Evolutionary conservation across 805 yeast genomes (phyloP).

Genomic region (Blastobotrys peoriensis): DNA sequence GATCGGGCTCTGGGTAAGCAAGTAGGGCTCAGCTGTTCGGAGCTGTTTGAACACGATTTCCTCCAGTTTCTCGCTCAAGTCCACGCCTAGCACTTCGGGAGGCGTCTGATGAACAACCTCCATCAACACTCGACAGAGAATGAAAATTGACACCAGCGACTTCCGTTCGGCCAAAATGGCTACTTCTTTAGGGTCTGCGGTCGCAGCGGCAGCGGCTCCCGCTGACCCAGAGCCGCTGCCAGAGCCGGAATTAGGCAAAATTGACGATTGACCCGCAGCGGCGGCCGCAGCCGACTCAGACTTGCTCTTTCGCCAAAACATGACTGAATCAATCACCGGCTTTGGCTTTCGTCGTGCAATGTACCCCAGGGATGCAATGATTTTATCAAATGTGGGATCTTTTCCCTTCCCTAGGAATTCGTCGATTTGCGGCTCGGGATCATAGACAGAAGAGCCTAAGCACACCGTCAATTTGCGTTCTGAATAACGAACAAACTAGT

Average conservation of each 20-base stretch:
- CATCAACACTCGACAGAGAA: slow-evolving; percentile 83
- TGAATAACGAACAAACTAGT: slow-evolving; percentile 76
- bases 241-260: slow-evolving; percentile 24
- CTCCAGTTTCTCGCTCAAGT: slow-evolving; percentile 75
- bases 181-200: slow-evolving; percentile 34
- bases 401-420: slow-evolving; percentile 78
- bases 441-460: slow-evolving; percentile 49
- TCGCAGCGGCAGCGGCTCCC: neutral
- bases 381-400: slow-evolving; percentile 80
- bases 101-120: slow-evolving; percentile 90
- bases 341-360: slow-evolving; percentile 87
- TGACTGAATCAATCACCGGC: slow-evolving; percentile 93
- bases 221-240: slow-evolving; percentile 10
- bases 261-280: slow-evolving; percentile 42
- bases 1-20: slow-evolving; percentile 60
- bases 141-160: slow-evolving; percentile 78
- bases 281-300: slow-evolving; percentile 75
- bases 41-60: slow-evolving; percentile 90
- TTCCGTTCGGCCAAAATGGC: slow-evolving; percentile 83
- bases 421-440: slow-evolving; percentile 71
- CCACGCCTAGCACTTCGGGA: slow-evolving; percentile 65
- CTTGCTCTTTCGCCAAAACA: slow-evolving; percentile 96
- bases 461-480: slow-evolving; percentile 79
- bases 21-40: slow-evolving; percentile 74
- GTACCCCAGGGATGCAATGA: slow-evolving; percentile 80